Conservation (phyloP, 345 rosid genomes). For the Murraya paniculata region DNA sequence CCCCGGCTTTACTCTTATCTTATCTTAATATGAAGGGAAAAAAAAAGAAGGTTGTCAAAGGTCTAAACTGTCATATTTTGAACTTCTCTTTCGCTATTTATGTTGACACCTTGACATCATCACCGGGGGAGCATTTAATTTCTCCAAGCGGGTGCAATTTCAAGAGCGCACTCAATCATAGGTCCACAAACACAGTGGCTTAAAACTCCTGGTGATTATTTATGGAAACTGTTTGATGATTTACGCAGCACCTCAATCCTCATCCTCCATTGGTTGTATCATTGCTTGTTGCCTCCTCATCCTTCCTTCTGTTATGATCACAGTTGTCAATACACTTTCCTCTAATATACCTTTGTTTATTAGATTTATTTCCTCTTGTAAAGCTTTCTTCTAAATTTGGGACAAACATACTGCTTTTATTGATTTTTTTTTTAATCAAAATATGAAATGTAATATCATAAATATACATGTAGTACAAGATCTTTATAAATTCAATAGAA, state of each 20-base stretch:
- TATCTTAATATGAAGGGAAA: too few relatives aligned
- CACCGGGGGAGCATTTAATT: background rate
- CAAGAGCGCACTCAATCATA: background rate
- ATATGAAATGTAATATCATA: too few relatives aligned
- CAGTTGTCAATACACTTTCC: background rate
- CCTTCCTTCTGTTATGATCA: too few relatives aligned
- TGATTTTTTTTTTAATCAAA: too few relatives aligned
- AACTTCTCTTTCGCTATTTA: background rate
- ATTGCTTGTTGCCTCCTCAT: background rate
- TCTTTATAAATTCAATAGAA: too few relatives aligned
- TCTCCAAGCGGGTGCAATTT: background rate
- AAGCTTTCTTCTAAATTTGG: too few relatives aligned
- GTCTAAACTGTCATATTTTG: background rate
- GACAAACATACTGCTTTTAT: too few relatives aligned
- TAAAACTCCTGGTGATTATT: background rate
- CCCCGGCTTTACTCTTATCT: too few relatives aligned
- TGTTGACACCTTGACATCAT: background rate
- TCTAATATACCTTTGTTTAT: background rate
- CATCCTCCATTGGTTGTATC: background rate
- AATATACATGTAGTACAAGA: too few relatives aligned
- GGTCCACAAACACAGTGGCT: background rate
- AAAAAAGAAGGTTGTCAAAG: background rate
- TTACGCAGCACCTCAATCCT: background rate
- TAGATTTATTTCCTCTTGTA: background rate
- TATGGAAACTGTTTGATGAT: background rate